Percentiles rank a stretch among this genome's conserved stretches.
Evolutionary conservation across 1,284 basidiomycete genomes (phyloP).

Genomic region (Trichosporon inkin): DNA sequence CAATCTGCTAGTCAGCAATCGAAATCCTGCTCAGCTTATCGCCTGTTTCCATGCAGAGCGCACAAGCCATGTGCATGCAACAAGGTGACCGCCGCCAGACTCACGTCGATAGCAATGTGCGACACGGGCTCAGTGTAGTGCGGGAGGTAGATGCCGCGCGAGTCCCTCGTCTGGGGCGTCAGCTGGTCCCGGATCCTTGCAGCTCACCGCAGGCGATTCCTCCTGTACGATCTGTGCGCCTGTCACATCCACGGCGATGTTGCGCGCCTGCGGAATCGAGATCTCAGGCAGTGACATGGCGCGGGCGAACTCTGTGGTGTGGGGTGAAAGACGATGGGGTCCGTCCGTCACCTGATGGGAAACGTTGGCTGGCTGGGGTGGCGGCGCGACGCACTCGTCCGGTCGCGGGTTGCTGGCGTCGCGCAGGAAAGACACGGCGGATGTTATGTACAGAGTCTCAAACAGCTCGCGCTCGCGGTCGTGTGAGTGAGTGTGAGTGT

Average conservation of each 20-base stretch:
- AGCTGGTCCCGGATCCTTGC: neutral
- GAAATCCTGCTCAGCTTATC: neutral
- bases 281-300: constrained; percentile 39
- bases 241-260: constrained; percentile 48
- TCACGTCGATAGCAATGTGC: constrained; percentile 88
- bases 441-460: too few relatives aligned
- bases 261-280: constrained; percentile 47
- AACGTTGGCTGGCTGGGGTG: neutral
- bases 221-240: constrained; percentile 85
- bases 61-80: neutral
- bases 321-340: neutral
- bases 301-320: neutral
- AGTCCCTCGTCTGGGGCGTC: constrained; percentile 70
- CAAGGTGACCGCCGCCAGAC: constrained; percentile 43
- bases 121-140: constrained; percentile 96
- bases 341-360: neutral
- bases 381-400: neutral
- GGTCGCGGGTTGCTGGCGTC: too few relatives aligned
- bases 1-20: constrained; percentile 61
- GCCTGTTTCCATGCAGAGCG: neutral
- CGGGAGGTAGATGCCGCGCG: constrained; percentile 89
- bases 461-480: too few relatives aligned
- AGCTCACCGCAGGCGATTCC: constrained; percentile 81
- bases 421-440: too few relatives aligned
- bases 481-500: too few relatives aligned